Percentiles rank a stretch among this genome's conserved stretches.
These are phyloP conservation scores for Lasiodiplodia gonubiensis DNA, from an alignment of 2,329 filamentous ascomycete genomes.

Conservation along the genomic window DNA sequence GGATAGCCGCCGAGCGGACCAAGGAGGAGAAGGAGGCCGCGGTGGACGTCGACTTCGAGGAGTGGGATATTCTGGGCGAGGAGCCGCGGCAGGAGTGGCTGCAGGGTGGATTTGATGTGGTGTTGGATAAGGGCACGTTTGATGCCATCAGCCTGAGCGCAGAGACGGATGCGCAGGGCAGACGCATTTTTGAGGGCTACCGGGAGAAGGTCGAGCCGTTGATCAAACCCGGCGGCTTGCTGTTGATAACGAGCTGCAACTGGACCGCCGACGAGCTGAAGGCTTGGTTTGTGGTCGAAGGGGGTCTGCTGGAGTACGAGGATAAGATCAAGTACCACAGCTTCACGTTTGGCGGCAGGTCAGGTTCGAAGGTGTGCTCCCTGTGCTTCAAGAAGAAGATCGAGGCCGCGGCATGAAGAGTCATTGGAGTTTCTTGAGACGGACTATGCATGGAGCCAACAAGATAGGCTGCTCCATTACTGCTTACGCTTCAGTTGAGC, in stretches of 20 bases:
- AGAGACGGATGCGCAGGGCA: constrained; percentile 57
- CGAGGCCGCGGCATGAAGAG: constrained; percentile 11
- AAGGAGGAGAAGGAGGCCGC: constrained; percentile 35
- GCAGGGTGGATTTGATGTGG: constrained; percentile 76
- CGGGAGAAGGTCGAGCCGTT: constrained; percentile 69
- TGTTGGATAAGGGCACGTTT: constrained; percentile 98
- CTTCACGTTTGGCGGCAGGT: constrained; percentile 87
- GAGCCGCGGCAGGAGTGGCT: constrained; percentile 61
- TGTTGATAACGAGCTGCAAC: constrained; percentile 94
- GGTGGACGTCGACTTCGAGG: constrained; percentile 55
- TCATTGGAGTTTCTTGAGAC: neutral
- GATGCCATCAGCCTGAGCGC: constrained; percentile 85
- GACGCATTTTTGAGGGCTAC: constrained; percentile 77
- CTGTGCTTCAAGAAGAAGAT: constrained; percentile 72
- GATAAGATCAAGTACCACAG: constrained; percentile 79
- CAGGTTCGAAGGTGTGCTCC: constrained; percentile 87
- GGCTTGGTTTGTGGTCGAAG: constrained; percentile 72
- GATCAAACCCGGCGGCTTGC: constrained; percentile 71
- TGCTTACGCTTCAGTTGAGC: constrained; percentile 44
- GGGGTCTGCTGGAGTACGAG: constrained; percentile 62
- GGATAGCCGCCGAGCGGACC: constrained; percentile 54
- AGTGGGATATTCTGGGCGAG: constrained; percentile 57
- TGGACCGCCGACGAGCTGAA: constrained; percentile 91
- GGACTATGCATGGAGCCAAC: neutral
- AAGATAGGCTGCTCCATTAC: neutral